Base-by-base conservation (phyloP, 2,329 filamentous ascomycete species). In the Penicillium sp. region DNA sequence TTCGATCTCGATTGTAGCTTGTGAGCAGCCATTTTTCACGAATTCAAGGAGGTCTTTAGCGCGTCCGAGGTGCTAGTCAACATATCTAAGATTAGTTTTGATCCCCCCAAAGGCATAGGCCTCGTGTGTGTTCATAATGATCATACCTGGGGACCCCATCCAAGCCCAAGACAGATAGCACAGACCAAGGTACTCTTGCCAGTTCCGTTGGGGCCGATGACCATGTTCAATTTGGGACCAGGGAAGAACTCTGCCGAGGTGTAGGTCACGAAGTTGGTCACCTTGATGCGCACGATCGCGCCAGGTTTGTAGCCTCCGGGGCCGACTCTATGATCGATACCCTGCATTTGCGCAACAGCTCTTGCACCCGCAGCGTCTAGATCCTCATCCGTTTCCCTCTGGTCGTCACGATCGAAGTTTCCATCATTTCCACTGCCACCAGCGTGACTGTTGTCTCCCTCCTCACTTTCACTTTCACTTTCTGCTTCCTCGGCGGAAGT, bases 171-270 rank as follows among this genome's bases (percentile, higher is more conserved):
- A 68, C 94, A 97, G 63, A 99, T 96, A 40, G 94, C 94, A 75
- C 94, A 99, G 39, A 99, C 93, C 23, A 99, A 81, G 0, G 94
- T 97, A 75, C 93, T 97, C 76, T 99, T 99, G 51, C 94, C 94
- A 0, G 94, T 97, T 29, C 94, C 94, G 67, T 99, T 99, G n/a
- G 94, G 94, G 0, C 94, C 94, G 64, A 99, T 96, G 49, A 99
- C 88, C 93, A 99, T 97, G 71, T 99, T 99, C 67, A 99, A 75
- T 70, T 90, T 93, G 1, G 94, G 93, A 0, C 94, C 94, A 11
- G 92, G 91, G 54, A 88, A 85, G 73, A 97, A 97, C 61, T 96
- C 92, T 51, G 92, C 93, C 49, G 88, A 86, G 46, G 90, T 92
- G 75, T 99, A 99, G 0, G 94, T 99, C 51, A 99, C 91, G 65